phyloP scores from a whole-genome alignment of 495 filamentous ascomycete species.

The Aspergillus kassunensis region DNA sequence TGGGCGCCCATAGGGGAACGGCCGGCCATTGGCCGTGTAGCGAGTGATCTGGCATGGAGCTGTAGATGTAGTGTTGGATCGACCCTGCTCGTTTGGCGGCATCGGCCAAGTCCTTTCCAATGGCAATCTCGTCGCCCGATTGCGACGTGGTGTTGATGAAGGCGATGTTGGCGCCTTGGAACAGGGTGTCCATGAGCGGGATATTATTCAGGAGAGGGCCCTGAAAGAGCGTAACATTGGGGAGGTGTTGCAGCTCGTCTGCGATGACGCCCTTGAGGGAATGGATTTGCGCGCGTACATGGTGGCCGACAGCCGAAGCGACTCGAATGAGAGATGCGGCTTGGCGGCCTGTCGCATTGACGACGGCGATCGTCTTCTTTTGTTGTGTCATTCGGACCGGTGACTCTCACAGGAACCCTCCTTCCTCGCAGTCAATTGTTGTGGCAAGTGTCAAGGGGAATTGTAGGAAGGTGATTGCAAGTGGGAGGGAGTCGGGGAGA shows the following conservation, averaged over 20 bases:
- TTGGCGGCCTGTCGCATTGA: conserved; percentile 90
- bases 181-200: conserved; percentile 69
- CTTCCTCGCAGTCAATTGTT: not conserved
- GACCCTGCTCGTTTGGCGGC: conserved; percentile 76
- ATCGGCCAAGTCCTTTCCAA: conserved; percentile 82
- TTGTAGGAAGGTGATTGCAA: too few relatives aligned
- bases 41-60: conserved; percentile 93
- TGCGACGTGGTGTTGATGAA: conserved; percentile 97
- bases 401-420: not conserved
- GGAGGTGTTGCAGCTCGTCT: conserved; percentile 71
- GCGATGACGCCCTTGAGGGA: conserved; percentile 78
- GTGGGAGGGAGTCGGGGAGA: conserved; percentile 6
- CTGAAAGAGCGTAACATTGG: conserved; percentile 79
- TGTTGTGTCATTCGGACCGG: conserved; percentile 41
- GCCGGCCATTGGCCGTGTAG: conserved; percentile 72
- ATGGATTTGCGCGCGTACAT: conserved; percentile 83
- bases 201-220: conserved; percentile 73
- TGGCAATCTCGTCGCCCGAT: conserved; percentile 88
- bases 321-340: conserved; percentile 90
- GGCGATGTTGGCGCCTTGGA: conserved; percentile 77
- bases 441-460: too few relatives aligned
- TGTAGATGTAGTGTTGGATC: conserved; percentile 90
- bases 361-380: conserved; percentile 79
- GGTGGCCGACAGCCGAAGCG: conserved; percentile 85
- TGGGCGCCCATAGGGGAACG: conserved; percentile 85